Evolutionary conservation across 2,329 filamentous ascomycete genomes (phyloP).

Genomic region (Phoma sp.): DNA sequence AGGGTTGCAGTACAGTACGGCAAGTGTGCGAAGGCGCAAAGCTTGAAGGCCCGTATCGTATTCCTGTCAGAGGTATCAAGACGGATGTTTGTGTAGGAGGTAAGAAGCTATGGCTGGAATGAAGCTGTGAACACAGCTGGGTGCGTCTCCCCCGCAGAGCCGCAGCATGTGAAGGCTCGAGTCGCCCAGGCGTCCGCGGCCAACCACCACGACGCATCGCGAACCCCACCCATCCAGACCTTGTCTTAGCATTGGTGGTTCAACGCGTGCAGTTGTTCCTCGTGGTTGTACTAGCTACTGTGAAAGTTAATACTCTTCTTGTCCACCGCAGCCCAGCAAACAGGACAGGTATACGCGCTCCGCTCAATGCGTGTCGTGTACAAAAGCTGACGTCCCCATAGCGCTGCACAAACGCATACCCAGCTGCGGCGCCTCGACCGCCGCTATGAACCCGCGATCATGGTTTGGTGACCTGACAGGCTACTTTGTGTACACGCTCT

Average conservation of each 20-base stretch:
- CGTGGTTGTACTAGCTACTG: background rate
- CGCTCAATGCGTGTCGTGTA: background rate
- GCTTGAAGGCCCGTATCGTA: background rate
- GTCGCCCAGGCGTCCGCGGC: conserved; percentile 16
- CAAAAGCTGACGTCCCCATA: background rate
- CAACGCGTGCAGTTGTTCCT: background rate
- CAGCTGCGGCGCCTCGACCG: background rate
- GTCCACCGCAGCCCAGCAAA: background rate
- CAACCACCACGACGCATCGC: conserved; percentile 3
- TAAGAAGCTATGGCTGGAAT: background rate
- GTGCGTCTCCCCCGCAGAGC: conserved; percentile 30
- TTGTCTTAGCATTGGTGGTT: background rate
- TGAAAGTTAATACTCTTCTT: background rate
- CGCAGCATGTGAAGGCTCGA: conserved; percentile 20
- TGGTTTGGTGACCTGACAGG: conserved; percentile 65
- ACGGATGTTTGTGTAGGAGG: background rate
- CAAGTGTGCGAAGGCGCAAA: background rate
- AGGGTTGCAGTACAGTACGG: background rate
- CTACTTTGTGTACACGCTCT: conserved; percentile 78
- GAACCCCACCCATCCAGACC: background rate
- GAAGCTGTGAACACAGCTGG: conserved; percentile 5
- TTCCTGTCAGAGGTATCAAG: too few relatives aligned
- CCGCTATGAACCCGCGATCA: conserved; percentile 46
- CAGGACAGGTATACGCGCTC: conserved; percentile 16
- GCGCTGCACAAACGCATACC: background rate